Evolutionary conservation across 805 yeast genomes (phyloP).

Genomic region (Hermanozyma aechmeae): DNA sequence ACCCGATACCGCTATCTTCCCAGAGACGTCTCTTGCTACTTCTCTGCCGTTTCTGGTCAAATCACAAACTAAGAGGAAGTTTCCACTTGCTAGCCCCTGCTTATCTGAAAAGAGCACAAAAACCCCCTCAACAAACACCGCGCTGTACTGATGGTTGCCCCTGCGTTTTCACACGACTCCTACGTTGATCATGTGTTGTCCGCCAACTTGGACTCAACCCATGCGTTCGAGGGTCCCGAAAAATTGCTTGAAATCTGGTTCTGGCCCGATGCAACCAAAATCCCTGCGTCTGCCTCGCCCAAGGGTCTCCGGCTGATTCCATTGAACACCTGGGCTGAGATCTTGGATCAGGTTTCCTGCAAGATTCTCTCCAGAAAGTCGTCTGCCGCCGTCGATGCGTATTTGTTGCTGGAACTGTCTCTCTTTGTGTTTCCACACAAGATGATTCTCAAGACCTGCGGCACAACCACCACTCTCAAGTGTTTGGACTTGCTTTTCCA

Average conservation of each 20-base stretch:
- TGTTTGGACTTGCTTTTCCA: slow-evolving; percentile 63
- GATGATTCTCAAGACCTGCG: slow-evolving; percentile 86
- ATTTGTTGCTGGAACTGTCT: slow-evolving; percentile 80
- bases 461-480: slow-evolving; percentile 83
- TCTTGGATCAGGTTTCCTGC: slow-evolving; percentile 79
- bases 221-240: slow-evolving; percentile 97
- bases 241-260: slow-evolving; percentile 89
- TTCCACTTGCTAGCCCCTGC: slow-evolving; percentile 15
- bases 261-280: slow-evolving; percentile 37
- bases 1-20: neutral
- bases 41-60: slow-evolving; percentile 30
- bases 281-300: slow-evolving; percentile 24
- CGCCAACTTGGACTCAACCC: slow-evolving; percentile 72
- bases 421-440: slow-evolving; percentile 84
- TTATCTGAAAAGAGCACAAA: slow-evolving; percentile 1
- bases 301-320: slow-evolving; percentile 59
- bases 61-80: slow-evolving; percentile 27
- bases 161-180: slow-evolving; percentile 32
- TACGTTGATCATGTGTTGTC: slow-evolving; percentile 76
- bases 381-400: slow-evolving; percentile 63
- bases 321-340: slow-evolving; percentile 54
- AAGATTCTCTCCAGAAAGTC: slow-evolving; percentile 76
- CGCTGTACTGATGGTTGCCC: slow-evolving; percentile 26
- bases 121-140: slow-evolving; percentile 1
- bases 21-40: slow-evolving; percentile 40